These are phyloP conservation scores for Gossypium rotundifolium DNA, from an alignment of 345 rosid species.

Conservation along the genomic window DNA sequence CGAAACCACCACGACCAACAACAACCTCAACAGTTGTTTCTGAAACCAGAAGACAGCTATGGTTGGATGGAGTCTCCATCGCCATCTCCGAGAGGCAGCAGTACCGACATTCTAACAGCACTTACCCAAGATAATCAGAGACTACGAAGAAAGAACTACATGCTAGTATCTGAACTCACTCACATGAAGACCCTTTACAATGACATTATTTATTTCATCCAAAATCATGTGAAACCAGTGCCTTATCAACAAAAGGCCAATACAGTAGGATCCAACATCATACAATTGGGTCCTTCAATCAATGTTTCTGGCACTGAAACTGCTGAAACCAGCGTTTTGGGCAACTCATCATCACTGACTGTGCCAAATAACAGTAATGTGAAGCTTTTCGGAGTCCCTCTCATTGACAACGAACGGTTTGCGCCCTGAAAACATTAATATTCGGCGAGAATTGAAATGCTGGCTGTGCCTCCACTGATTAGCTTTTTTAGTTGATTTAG, in stretches of 20 bases:
- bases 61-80: conserved; percentile 15
- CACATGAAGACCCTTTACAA: conserved; percentile 60
- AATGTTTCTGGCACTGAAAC: background rate
- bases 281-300: conserved; percentile 23
- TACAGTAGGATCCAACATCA: conserved; percentile 13
- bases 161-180: conserved; percentile 50
- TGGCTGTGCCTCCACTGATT: background rate
- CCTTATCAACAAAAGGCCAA: background rate
- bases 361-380: conserved; percentile 18
- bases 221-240: conserved; percentile 45
- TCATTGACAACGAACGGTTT: conserved; percentile 40
- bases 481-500: background rate
- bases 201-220: conserved; percentile 57
- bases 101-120: conserved; percentile 24
- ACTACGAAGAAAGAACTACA: conserved; percentile 39
- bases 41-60: conserved; percentile 14
- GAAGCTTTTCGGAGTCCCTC: conserved; percentile 48
- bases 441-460: background rate
- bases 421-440: conserved; percentile 32
- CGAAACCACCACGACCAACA: conserved; percentile 25
- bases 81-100: conserved; percentile 9
- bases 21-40: background rate
- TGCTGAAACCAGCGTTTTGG: background rate
- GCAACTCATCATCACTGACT: conserved; percentile 7
- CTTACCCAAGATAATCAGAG: conserved; percentile 51